These are phyloP conservation scores for Komagataella phaffii DNA, from an alignment of 805 yeast species.

Conservation along the genomic window DNA sequence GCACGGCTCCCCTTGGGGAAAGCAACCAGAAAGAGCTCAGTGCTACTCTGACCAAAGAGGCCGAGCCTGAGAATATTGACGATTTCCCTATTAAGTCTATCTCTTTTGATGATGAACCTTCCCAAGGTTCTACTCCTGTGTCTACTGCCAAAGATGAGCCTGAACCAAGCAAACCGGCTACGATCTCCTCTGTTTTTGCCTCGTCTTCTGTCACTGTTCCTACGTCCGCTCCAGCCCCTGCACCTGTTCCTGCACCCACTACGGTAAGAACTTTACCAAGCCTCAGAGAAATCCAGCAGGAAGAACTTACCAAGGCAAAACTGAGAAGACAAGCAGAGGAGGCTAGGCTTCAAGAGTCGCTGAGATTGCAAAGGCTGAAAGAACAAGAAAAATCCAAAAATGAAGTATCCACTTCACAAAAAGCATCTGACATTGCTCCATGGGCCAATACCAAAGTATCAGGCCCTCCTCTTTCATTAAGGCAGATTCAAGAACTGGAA, in stretches of 20 bases:
- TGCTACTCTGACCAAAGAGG: background rate
- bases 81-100: background rate
- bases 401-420: conserved; percentile 7
- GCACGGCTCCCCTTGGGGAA: background rate
- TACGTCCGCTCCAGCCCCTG: background rate
- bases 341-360: background rate
- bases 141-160: background rate
- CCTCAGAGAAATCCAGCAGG: background rate
- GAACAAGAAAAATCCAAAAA: background rate
- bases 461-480: conserved; percentile 28
- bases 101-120: background rate
- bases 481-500: conserved; percentile 31
- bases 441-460: conserved; percentile 30
- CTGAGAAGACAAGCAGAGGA: background rate
- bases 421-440: conserved; percentile 27
- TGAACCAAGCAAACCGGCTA: background rate
- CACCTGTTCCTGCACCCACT: background rate
- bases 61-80: background rate
- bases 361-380: background rate
- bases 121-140: background rate
- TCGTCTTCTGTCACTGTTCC: background rate
- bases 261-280: background rate
- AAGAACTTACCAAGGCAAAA: background rate
- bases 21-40: background rate
- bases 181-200: background rate